Percentiles rank a stretch among this genome's conserved stretches.
These are phyloP conservation scores for Teunomyces barrocoloradensis DNA, from an alignment of 805 yeast genomes.

Conservation along the genomic window DNA sequence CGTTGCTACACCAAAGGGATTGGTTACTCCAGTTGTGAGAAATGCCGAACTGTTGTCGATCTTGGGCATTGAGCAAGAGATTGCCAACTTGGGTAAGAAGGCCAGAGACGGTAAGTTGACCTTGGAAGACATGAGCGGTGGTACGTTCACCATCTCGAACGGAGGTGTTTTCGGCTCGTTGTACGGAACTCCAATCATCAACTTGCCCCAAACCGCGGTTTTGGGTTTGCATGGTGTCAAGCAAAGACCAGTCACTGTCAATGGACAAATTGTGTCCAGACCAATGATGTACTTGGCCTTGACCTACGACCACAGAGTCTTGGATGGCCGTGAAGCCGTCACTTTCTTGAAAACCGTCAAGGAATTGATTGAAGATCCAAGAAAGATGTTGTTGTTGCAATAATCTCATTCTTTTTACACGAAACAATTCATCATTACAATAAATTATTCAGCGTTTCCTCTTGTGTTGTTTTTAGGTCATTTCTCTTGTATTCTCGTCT, in stretches of 20 bases:
- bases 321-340: constrained; percentile 99
- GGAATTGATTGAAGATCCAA: constrained; percentile 97
- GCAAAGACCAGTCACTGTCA: constrained; percentile 94
- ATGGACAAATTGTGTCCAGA: constrained; percentile 93
- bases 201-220: constrained; percentile 97
- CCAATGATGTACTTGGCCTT: constrained; percentile 99
- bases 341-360: constrained; percentile 93
- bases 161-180: constrained; percentile 99
- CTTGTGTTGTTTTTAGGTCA: not conserved
- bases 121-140: constrained; percentile 98
- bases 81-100: constrained; percentile 74
- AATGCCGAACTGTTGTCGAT: constrained; percentile 90
- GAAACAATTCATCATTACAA: not conserved
- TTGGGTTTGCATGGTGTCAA: constrained; percentile 96
- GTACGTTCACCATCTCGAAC: constrained; percentile 97
- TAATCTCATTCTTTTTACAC: constrained; percentile 1
- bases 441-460: not conserved
- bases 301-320: constrained; percentile 96
- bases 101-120: constrained; percentile 97
- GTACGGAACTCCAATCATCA: constrained; percentile 97
- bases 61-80: constrained; percentile 86
- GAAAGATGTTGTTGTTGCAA: constrained; percentile 76
- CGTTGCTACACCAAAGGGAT: constrained; percentile 98
- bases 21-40: constrained; percentile 96
- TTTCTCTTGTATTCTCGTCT: not conserved